Evolutionary conservation across 2,329 filamentous ascomycete genomes (phyloP), one percentile per base, ranked within the genome.

Genomic region (Penicillium verrucosum): DNA sequence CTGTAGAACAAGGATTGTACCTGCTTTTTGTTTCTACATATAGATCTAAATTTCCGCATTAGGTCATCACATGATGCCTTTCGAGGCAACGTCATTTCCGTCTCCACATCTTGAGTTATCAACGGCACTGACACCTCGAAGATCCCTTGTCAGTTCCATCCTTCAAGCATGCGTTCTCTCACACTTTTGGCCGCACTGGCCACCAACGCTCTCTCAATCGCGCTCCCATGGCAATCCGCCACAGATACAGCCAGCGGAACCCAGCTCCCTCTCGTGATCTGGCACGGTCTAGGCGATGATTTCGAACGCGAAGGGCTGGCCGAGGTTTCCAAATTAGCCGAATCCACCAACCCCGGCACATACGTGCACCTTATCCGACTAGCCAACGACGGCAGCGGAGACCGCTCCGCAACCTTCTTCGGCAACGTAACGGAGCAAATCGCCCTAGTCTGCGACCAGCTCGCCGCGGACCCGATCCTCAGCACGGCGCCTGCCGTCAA

Each of bases 221-320:
- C 61, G 46, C 51, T 69, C 41, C 62, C 51, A 2, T 38, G 32
- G 37, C 58, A 43, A 30, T 49, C 34, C 40, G 47, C 61, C 58
- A 40, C 55, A 66, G 56, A 72, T 64, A 40, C 58, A 30, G 40
- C 64, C 53, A 60, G 71, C 29, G 57, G 62, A 43, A 66, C 65
- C 47, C 91, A 90, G 4, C 83, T 97, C 30, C 94, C 94, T 0
- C 81, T 99, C 36, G 83, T 99, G 58, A 89, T 99, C 77, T 99
- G 94, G 94, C 94, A 99, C 75, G 94, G 86, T 56, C 77, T 87
- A n/a, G 85, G 85, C 63, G 77, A 78, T 61, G 70, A 87, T 73
- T 95, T 87, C 77, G 83, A 85, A 51, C 84, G 85, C 61, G 87
- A 92, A 1, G 92, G 92, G 56, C 81, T 97, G 54, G 82, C 85